Evolutionary conservation across 2,329 filamentous ascomycete species (phyloP).

Genomic region (Penicillium sp.): DNA sequence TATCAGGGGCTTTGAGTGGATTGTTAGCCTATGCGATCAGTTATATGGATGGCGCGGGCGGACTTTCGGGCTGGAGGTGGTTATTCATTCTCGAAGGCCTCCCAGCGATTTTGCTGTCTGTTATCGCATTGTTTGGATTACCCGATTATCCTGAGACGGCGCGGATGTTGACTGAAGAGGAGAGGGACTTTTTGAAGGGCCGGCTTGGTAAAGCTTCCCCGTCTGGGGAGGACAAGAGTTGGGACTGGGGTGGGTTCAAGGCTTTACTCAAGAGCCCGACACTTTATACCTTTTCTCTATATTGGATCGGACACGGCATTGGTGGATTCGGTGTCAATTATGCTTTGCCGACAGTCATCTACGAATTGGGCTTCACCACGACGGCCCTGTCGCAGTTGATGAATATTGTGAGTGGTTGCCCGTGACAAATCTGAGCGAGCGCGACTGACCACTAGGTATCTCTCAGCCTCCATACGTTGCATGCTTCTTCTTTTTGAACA

Average conservation of each 20-base stretch:
- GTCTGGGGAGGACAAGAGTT: conserved; percentile 32
- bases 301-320: conserved; percentile 48
- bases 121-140: conserved; percentile 32
- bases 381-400: conserved; percentile 48
- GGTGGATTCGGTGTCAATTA: conserved; percentile 46
- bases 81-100: conserved; percentile 43
- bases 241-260: conserved; percentile 36
- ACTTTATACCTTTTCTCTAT: conserved; percentile 40
- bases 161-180: conserved; percentile 31
- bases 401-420: conserved; percentile 38
- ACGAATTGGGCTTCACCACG: conserved; percentile 46
- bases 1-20: conserved; percentile 36
- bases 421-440: background rate
- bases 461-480: conserved; percentile 40
- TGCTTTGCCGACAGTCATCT: conserved; percentile 47
- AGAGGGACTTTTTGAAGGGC: conserved; percentile 24
- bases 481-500: conserved; percentile 43
- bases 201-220: conserved; percentile 33
- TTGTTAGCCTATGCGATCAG: conserved; percentile 42
- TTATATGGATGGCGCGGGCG: conserved; percentile 38
- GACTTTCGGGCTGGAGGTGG: conserved; percentile 42
- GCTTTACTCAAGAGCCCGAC: conserved; percentile 38
- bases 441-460: background rate
- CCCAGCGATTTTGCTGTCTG: conserved; percentile 34
- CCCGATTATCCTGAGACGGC: conserved; percentile 39